Base-by-base conservation (phyloP, 345 rosid genomes). In the Aquilaria sinensis region DNA sequence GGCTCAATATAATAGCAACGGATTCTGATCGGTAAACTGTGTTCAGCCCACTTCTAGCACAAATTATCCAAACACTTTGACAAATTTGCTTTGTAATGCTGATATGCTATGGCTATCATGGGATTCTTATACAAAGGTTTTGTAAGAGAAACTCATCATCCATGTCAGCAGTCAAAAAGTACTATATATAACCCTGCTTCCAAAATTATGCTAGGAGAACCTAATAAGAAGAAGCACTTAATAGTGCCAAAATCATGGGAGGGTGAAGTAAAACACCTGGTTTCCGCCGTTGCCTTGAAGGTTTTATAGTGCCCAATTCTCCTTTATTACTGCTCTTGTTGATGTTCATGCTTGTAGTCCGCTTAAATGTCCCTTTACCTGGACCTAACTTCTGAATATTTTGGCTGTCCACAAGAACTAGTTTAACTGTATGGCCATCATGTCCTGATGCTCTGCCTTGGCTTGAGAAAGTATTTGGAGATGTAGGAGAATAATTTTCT, bases 261-360 rank as follows among this genome's bases (percentile, higher is more conserved):
- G 13, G 37, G 13, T 23, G 32, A 56, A 10, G 34, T 2, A 16
- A 57, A 60, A 16, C 70, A 95, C 99, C 96, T 74, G 78, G 86
- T 76, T 84, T 95, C 60, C 89, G 83, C 34, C 92, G 78, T 78
- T 82, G 90, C 73, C 96, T 87, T 67, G 82, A 74, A 68, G 87
- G 80, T 80, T 84, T 94, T 67, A 78, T 61, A 52, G 75, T 54
- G 51, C 75, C 63, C 30, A 77, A 52, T 51, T 91, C 97, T 65
- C 83, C 97, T 71, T 83, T 91, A 56, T 62, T 71, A 46, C 77
- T 89, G 64, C 78, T 65, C 62, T 80, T 84, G 47, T 72, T 79
- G 67, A 77, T 75, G 47, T 87, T 88, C 67, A 77, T 60, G 66
- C 73, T 85, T 62, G 76, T 76, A 72, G 81, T 82, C 60, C 81